Base-by-base conservation (phyloP, 129 eudicot species). In the Chrysanthemum lavandulifolium region DNA sequence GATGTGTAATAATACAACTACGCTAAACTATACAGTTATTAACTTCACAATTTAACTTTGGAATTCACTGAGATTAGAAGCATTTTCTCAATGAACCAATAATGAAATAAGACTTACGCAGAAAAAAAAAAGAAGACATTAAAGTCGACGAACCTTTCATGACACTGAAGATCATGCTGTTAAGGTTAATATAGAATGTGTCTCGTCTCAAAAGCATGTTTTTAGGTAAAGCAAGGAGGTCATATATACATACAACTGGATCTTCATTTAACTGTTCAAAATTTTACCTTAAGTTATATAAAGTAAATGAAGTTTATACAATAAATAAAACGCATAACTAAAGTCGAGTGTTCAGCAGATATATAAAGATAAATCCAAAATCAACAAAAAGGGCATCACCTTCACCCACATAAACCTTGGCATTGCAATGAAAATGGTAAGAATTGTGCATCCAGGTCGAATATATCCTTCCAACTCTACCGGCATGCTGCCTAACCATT, bases 381-480 rank as follows among this genome's bases (percentile, higher is more conserved):
- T 50, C 5, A 67, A 56, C 27, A 68, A 65, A 49, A 54, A 50
- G 45, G 40, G 19, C 2, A 61, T 78, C 82, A 93, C 98, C 98
- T 93, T 93, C 68, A 75, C 58, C 97, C 98, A 93, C 92, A 79
- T 86, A 59, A 76, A 79, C 40, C 73, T 78, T 40, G 98, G 98
- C 97, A 87, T 90, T 72, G 97, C 88, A 67, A 93, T 79, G 63
- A 85, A 93, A 58, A 81, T 73, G 3, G 98, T 93, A 82, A 93
- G 83, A 61, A 93, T 93, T 85, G 88, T 87, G 78, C 98, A 93
- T 68, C 98, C 98, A 45, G 98, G 98, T 69, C 98, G 98, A 64
- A 93, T 84, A 77, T 93, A 93, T 65, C 98, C 98, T 84, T 93
- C 98, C 96, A 93, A 83, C 79, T 93, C 98, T 69, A 93, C 88